Evolutionary conservation across 371 early-diverging fungal genomes (phyloP).

Genomic region (Rhizopus arrhizus): DNA sequence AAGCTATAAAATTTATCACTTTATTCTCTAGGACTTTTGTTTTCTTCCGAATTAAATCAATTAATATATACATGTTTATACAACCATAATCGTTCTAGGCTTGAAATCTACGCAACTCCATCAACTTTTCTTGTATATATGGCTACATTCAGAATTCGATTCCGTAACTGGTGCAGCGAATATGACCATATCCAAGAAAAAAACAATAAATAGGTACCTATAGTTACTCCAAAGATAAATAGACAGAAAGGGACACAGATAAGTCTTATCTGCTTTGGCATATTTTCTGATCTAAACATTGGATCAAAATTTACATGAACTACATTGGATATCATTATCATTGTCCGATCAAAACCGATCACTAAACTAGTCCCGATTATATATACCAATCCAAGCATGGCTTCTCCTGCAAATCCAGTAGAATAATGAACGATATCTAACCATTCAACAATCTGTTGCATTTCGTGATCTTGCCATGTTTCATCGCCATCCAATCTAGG

Average conservation of each 20-base stretch:
- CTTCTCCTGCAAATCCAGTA: constrained; percentile 45
- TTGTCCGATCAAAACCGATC: constrained; percentile 35
- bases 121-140: background rate
- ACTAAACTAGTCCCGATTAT: constrained; percentile 39
- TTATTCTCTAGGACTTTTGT: no score
- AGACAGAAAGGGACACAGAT: constrained; percentile 15
- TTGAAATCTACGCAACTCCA: background rate
- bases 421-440: constrained; percentile 43
- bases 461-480: constrained; percentile 51
- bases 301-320: constrained; percentile 30
- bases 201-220: constrained; percentile 45
- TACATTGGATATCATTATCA: constrained; percentile 35
- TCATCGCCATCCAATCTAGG: constrained; percentile 49
- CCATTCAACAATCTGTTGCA: constrained; percentile 42
- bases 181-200: constrained; percentile 53
- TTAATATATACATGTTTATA: no score
- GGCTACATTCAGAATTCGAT: constrained; percentile 21
- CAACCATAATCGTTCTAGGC: no score
- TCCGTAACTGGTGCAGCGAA: constrained; percentile 33
- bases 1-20: background rate
- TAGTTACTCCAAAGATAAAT: constrained; percentile 25
- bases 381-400: constrained; percentile 43
- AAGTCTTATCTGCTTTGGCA: constrained; percentile 16
- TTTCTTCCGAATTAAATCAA: no score
- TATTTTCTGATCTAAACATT: background rate